Evolutionary conservation across 2,329 filamentous ascomycete species (phyloP).

Genomic region (Lanzia echinophila): DNA sequence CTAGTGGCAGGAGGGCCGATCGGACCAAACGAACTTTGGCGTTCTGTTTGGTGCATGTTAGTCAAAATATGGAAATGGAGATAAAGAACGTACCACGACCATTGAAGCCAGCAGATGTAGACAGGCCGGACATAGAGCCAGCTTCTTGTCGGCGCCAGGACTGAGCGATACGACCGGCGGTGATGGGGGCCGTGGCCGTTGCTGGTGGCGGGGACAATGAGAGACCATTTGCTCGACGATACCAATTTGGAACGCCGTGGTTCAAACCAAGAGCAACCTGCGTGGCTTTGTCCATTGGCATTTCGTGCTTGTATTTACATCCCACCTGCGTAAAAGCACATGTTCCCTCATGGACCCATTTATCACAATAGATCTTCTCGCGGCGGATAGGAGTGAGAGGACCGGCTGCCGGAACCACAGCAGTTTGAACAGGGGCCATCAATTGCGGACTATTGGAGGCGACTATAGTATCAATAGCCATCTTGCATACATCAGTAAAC

Average conservation of each 20-base stretch:
- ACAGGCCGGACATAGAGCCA: not conserved
- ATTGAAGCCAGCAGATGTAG: not conserved
- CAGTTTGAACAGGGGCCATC: not conserved
- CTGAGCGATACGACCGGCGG: not conserved
- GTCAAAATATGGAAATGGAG: not conserved
- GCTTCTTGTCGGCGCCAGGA: constrained; percentile 7
- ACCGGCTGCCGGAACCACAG: not conserved
- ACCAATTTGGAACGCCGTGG: constrained; percentile 43
- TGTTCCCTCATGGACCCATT: constrained; percentile 81
- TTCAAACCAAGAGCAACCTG: constrained; percentile 66
- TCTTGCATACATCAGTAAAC: constrained; percentile 1
- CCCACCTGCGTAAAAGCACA: constrained; percentile 83
- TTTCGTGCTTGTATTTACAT: constrained; percentile 85
- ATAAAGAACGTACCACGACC: constrained; percentile 4
- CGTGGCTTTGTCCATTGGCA: constrained; percentile 63
- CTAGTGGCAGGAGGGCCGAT: constrained; percentile 7
- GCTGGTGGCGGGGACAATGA: not conserved
- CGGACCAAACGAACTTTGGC: constrained; percentile 5
- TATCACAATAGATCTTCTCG: constrained; percentile 73
- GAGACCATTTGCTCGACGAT: not conserved
- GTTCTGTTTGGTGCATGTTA: constrained; percentile 1
- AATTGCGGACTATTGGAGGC: not conserved
- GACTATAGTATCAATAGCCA: constrained; percentile 7
- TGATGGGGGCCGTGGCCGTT: not conserved
- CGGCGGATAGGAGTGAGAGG: not conserved